Conservation (phyloP, 2,329 filamentous ascomycete species). For the Pseudogymnoascus verrucosus region DNA sequence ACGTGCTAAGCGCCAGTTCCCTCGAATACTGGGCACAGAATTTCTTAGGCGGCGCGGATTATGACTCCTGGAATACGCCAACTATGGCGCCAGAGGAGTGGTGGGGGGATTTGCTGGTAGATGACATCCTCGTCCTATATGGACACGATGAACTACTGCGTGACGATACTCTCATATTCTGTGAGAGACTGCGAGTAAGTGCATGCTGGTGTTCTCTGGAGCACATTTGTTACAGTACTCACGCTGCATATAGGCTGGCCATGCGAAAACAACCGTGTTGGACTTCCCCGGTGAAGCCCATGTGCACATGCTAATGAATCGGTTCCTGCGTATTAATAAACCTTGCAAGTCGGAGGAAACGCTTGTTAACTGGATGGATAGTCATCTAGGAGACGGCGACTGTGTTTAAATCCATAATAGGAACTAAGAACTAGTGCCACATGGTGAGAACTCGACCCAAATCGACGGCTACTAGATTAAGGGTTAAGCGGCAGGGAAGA, state of each 20-base stretch:
- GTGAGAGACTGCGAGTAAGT: constrained; percentile 22
- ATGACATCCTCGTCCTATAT: constrained; percentile 43
- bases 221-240: background rate
- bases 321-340: background rate
- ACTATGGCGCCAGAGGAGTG: constrained; percentile 40
- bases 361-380: background rate
- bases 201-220: background rate
- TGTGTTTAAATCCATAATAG: background rate
- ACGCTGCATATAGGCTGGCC: background rate
- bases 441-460: too few relatives aligned
- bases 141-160: constrained; percentile 49
- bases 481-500: too few relatives aligned
- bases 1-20: constrained; percentile 37
- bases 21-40: constrained; percentile 38
- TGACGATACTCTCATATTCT: constrained; percentile 46
- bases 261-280: background rate
- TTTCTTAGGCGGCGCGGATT: constrained; percentile 34
- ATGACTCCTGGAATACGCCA: constrained; percentile 47
- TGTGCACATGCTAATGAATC: background rate
- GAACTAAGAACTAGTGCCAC: too few relatives aligned
- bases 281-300: background rate
- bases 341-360: background rate
- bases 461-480: too few relatives aligned
- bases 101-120: constrained; percentile 43
- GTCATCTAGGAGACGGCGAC: background rate